phyloP scores from a whole-genome alignment of 768 basidiomycete genomes.

The Crepidotus variabilis region DNA sequence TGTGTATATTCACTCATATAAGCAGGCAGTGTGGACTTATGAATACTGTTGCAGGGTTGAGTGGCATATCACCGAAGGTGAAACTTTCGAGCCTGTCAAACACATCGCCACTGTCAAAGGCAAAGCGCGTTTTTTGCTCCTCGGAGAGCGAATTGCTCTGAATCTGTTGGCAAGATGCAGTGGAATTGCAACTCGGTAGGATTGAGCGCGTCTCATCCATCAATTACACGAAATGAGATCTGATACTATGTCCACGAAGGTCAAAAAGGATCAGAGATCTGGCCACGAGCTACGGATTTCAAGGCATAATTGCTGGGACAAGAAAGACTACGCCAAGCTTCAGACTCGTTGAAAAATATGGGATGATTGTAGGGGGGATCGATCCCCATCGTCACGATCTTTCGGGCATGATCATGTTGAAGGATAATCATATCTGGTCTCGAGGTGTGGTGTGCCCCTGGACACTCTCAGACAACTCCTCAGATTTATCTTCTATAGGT shows the following conservation, averaged over 20 bases:
- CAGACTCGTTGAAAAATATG: conserved; percentile 96
- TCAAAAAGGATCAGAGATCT: conserved; percentile 80
- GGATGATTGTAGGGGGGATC: conserved; percentile 96
- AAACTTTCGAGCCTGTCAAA: conserved; percentile 72
- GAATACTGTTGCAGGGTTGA: conserved; percentile 58
- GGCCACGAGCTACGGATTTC: conserved; percentile 74
- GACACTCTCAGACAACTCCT: background rate
- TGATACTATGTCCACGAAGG: conserved; percentile 34
- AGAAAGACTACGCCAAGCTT: conserved; percentile 98
- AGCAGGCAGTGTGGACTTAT: too few relatives aligned
- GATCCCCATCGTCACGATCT: conserved; percentile 94
- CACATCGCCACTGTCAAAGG: conserved; percentile 91
- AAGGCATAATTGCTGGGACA: conserved; percentile 90
- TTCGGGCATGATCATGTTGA: conserved; percentile 99
- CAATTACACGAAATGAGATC: background rate
- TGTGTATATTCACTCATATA: background rate
- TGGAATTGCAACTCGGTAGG: conserved; percentile 93
- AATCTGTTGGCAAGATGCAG: conserved; percentile 94
- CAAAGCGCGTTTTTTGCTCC: conserved; percentile 79
- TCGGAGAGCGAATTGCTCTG: conserved; percentile 91
- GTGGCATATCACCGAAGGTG: conserved; percentile 90
- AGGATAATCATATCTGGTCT: conserved; percentile 99
- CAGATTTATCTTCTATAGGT: conserved; percentile 37
- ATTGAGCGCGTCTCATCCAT: conserved; percentile 4
- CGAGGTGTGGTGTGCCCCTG: too few relatives aligned